These are phyloP conservation scores for Yamadazyma taylorii DNA, from an alignment of 1,139 yeast genomes.

Conservation along the genomic window DNA sequence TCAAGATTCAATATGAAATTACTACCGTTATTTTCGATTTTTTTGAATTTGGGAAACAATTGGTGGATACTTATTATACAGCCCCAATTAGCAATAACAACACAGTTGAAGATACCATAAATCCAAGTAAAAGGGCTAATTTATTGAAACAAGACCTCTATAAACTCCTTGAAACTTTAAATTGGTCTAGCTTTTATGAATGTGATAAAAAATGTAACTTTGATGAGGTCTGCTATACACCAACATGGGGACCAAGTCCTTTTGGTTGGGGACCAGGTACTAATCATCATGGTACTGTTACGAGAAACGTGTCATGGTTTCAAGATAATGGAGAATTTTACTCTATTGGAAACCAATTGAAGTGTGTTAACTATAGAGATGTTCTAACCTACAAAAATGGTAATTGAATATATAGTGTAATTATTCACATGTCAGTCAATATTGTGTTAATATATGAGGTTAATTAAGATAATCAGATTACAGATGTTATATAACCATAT, in stretches of 20 bases:
- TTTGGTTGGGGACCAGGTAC: conserved; percentile 25
- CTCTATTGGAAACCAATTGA: conserved; percentile 9
- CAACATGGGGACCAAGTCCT: conserved; percentile 62
- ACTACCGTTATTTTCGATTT: conserved; percentile 32
- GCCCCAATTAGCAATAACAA: conserved; percentile 5
- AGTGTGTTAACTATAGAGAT: conserved; percentile 12
- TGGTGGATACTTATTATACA: conserved; percentile 20
- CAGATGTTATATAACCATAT: no score
- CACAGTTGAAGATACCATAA: conserved; percentile 1
- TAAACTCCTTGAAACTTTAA: conserved; percentile 12
- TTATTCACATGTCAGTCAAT: neutral
- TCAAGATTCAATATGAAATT: conserved; percentile 33
- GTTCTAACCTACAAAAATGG: neutral
- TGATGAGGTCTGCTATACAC: conserved; percentile 52
- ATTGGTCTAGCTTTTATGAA: conserved; percentile 44
- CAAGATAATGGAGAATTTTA: conserved; percentile 7
- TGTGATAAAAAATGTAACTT: conserved; percentile 41
- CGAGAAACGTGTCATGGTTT: conserved; percentile 4
- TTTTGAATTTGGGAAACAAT: conserved; percentile 27
- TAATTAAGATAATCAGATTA: no score
- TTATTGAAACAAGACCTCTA: neutral
- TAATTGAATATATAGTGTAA: no score
- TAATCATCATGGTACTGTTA: neutral
- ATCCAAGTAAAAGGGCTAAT: neutral
- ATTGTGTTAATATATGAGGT: no score